Evolutionary conservation across 2,329 filamentous ascomycete genomes (phyloP).

Genomic region (Talaromyces amestolkiae): DNA sequence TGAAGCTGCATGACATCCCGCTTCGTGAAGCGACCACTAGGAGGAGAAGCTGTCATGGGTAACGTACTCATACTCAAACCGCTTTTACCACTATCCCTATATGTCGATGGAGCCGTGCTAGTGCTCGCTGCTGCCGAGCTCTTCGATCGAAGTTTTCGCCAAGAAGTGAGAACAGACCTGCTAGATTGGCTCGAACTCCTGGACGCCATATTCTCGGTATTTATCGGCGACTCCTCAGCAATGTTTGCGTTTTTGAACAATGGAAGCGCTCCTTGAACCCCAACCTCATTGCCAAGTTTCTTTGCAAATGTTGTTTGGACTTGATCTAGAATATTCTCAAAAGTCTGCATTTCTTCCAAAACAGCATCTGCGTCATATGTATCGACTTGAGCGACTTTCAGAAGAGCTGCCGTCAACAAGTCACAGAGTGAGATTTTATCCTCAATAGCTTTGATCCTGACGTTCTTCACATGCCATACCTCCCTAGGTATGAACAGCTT

Average conservation of each 20-base stretch:
- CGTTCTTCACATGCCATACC: constrained; percentile 89
- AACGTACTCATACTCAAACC: constrained; percentile 68
- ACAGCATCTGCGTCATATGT: constrained; percentile 88
- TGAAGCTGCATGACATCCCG: constrained; percentile 66
- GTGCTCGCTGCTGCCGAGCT: constrained; percentile 60
- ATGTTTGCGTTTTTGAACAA: constrained; percentile 66
- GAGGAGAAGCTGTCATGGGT: constrained; percentile 63
- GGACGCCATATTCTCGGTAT: constrained; percentile 40
- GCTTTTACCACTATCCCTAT: constrained; percentile 56
- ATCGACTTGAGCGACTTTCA: constrained; percentile 79
- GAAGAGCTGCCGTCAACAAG: constrained; percentile 79
- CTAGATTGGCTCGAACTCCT: constrained; percentile 61
- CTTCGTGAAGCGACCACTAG: constrained; percentile 66
- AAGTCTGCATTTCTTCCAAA: constrained; percentile 86
- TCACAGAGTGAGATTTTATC: constrained; percentile 94
- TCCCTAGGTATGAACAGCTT: constrained; percentile 90
- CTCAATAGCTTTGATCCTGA: constrained; percentile 86
- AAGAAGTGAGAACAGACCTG: constrained; percentile 79
- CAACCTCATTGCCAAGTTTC: constrained; percentile 90
- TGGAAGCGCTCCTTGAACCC: constrained; percentile 68
- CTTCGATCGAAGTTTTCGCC: constrained; percentile 87
- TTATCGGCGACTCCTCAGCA: constrained; percentile 47
- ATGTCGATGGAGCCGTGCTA: constrained; percentile 5
- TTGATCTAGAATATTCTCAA: constrained; percentile 83
- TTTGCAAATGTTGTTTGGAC: constrained; percentile 73